Evolutionary conservation across 352 stramenopile species (phyloP), one percentile per base, ranked within the genome.

Genomic region (Globisporangium ultimum): DNA sequence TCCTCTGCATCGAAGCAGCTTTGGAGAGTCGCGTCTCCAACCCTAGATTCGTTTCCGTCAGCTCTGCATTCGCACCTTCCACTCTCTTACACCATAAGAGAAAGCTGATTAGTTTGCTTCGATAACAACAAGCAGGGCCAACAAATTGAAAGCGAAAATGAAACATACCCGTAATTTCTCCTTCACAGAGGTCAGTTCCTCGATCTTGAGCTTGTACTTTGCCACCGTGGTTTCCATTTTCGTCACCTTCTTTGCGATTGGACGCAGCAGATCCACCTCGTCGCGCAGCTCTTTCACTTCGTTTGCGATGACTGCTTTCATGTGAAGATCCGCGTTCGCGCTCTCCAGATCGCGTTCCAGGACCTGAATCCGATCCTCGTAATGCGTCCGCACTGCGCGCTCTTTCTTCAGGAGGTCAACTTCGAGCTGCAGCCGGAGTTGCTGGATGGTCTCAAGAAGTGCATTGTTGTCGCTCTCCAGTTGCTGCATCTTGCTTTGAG

Each of bases 201-300:
- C 84, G 21, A 93, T 72, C 42, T 89, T 90, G 1, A 58, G 63
- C 57, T 88, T 86, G 65, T 91, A 93, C 58, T 87, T 93, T 4
- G 65, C 62, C 12, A 89, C 20, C 0, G 66, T 72, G 0, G 60
- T 28, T 57, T 88, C 80, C 36, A 76, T 61, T 50, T 87, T 90
- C 4, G 53, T 51, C 10, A 77, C 60, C 59, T 76, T 84, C 13
- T 78, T 69, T 5, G 74, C 76, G 0, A 74, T 48, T 4, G 84
- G 76, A 18, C 77, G 72, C 41, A 93, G 62, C 6, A 93, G 42
- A 65, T 93, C 84, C 3, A 90, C 63, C 64, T 91, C 84, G 47
- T 93, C 84, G 8, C 68, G 70, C 11, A 91, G 55, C 14, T 48
- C 64, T 6, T 59, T 53, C 0, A 83, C 71, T 60, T 84, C 65